Conservation (phyloP, 2,329 filamentous ascomycete species). For the Chrysosporium queenslandicum region DNA sequence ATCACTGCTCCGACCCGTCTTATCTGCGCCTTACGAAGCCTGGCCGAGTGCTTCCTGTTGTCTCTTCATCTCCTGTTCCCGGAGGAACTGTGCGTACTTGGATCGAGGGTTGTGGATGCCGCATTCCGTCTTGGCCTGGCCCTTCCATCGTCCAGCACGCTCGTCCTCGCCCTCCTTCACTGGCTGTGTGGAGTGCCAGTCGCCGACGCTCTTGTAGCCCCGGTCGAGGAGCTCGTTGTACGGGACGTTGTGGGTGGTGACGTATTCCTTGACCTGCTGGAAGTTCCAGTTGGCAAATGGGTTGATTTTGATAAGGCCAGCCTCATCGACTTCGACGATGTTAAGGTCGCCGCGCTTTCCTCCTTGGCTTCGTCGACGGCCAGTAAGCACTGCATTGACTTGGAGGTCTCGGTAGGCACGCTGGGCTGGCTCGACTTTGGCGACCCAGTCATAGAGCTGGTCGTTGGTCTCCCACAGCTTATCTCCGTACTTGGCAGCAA, state of each 20-base stretch:
- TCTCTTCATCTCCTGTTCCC: conserved; percentile 60
- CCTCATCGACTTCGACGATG: conserved; percentile 86
- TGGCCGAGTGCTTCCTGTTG: conserved; percentile 47
- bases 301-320: conserved; percentile 93
- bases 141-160: conserved; percentile 93
- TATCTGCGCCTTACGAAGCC: conserved; percentile 24
- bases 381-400: conserved; percentile 84
- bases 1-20: conserved; percentile 4
- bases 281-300: conserved; percentile 92
- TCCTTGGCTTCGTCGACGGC: conserved; percentile 82
- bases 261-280: conserved; percentile 76
- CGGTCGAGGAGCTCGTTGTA: conserved; percentile 85
- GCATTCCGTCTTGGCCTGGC: conserved; percentile 89
- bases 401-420: conserved; percentile 79
- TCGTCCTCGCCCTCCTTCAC: conserved; percentile 89
- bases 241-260: conserved; percentile 75
- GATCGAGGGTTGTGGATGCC: conserved; percentile 98
- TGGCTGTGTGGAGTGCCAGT: conserved; percentile 94
- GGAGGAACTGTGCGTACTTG: conserved; percentile 76
- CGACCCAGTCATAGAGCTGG: conserved; percentile 90
- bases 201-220: conserved; percentile 96
- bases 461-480: conserved; percentile 75
- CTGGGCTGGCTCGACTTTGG: conserved; percentile 94
- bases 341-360: conserved; percentile 82
- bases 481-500: conserved; percentile 71